These are phyloP conservation scores for Sporothrix phasma DNA, from an alignment of 2,329 filamentous ascomycete genomes.

Conservation along the genomic window DNA sequence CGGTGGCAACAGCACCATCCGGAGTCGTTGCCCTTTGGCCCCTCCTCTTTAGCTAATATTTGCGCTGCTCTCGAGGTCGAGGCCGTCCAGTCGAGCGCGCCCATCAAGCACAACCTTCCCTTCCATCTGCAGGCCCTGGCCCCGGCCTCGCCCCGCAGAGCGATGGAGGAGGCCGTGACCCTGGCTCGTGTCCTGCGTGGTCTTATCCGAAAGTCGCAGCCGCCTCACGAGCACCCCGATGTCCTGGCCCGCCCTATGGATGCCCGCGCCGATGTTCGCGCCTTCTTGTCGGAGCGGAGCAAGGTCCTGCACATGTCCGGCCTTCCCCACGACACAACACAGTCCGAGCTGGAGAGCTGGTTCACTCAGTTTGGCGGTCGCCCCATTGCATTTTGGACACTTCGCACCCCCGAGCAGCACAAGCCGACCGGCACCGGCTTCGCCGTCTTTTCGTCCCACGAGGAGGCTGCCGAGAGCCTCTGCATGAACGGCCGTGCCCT, in stretches of 20 bases:
- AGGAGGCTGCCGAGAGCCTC: slow-evolving; percentile 95
- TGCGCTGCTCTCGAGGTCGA: slow-evolving; percentile 97
- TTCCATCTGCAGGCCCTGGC: slow-evolving; percentile 96
- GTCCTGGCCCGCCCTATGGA: slow-evolving; percentile 94
- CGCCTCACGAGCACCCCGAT: slow-evolving; percentile 84
- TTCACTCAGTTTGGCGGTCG: slow-evolving; percentile 97
- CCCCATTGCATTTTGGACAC: slow-evolving; percentile 97
- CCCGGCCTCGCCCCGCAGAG: slow-evolving; percentile 86
- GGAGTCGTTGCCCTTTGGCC: slow-evolving; percentile 91
- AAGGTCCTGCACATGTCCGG: slow-evolving; percentile 98
- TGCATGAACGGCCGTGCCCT: slow-evolving; percentile 98
- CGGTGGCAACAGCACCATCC: slow-evolving; percentile 98
- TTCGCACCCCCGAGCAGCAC: slow-evolving; percentile 95
- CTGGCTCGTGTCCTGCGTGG: slow-evolving; percentile 85
- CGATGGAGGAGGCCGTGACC: slow-evolving; percentile 95
- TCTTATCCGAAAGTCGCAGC: slow-evolving; percentile 91
- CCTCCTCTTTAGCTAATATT: slow-evolving; percentile 92
- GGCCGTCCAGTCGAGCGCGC: slow-evolving; percentile 91
- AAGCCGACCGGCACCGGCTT: slow-evolving; percentile 99
- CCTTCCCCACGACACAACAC: slow-evolving; percentile 92
- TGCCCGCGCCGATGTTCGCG: slow-evolving; percentile 88
- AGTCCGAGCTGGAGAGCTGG: slow-evolving; percentile 98
- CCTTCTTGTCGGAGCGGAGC: slow-evolving; percentile 90
- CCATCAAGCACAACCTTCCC: slow-evolving; percentile 96
- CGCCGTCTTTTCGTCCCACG: slow-evolving; percentile 96